phyloP scores from a whole-genome alignment of 352 stramenopile genomes.

The Pythium pectinolyticum region DNA sequence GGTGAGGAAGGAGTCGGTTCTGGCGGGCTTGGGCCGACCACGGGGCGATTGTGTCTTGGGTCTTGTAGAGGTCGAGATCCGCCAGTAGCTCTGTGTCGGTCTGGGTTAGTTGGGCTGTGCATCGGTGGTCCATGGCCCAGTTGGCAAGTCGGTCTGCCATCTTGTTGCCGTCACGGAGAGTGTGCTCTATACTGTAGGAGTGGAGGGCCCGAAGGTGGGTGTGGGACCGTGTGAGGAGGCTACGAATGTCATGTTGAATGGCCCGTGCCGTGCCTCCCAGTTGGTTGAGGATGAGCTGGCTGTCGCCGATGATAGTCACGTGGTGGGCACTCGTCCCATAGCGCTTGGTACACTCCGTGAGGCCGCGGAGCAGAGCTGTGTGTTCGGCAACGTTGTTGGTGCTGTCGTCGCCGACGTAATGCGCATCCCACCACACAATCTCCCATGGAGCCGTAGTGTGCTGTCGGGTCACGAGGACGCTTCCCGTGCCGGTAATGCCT shows the following conservation, averaged over 20 bases:
- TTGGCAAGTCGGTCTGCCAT: not conserved
- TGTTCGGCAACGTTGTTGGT: conserved; percentile 2
- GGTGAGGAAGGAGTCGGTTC: too few relatives aligned
- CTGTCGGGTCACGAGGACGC: not conserved
- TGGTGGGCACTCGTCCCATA: not conserved
- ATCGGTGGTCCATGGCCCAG: not conserved
- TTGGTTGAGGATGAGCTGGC: not conserved
- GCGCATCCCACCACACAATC: not conserved
- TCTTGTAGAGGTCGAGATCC: too few relatives aligned
- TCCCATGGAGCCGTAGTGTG: too few relatives aligned
- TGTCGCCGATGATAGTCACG: not conserved
- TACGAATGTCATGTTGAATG: not conserved
- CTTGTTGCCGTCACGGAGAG: not conserved
- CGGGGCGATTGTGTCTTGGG: too few relatives aligned
- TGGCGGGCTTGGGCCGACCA: too few relatives aligned
- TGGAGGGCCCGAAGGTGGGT: not conserved
- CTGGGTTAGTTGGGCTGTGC: too few relatives aligned
- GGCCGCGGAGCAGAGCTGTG: not conserved
- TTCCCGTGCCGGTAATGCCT: not conserved
- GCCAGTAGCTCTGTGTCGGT: too few relatives aligned
- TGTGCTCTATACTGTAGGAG: not conserved
- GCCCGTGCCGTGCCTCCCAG: not conserved
- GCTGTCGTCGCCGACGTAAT: not conserved
- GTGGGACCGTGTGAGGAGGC: not conserved
- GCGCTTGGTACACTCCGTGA: not conserved